A percentile compares a stretch with the other conserved stretches of the same genome.
Conservation (phyloP, 2,329 filamentous ascomycete genomes). For the Xenoacremonium recifei region DNA sequence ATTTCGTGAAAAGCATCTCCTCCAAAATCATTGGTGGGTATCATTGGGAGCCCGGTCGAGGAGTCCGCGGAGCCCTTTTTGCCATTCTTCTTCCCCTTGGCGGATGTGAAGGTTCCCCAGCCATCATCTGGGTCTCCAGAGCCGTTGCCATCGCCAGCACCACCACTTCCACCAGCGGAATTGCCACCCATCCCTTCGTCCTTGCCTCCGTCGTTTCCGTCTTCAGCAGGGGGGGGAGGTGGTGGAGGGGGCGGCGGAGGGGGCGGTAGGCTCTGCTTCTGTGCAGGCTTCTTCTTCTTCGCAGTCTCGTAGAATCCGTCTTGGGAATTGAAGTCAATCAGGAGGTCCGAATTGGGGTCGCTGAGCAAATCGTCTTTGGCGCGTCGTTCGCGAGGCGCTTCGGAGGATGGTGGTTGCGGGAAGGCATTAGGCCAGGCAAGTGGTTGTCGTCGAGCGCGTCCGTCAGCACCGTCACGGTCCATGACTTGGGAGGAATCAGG, state of each 20-base stretch:
- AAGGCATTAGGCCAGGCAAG: slow-evolving; percentile 18
- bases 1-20: slow-evolving; percentile 63
- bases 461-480: slow-evolving; percentile 32
- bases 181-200: slow-evolving; percentile 37
- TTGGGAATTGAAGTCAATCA: slow-evolving; percentile 57
- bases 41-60: slow-evolving; percentile 26
- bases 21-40: slow-evolving; percentile 40
- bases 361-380: slow-evolving; percentile 37
- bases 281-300: slow-evolving; percentile 56
- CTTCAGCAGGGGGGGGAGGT: slow-evolving; percentile 21
- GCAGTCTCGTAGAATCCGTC: slow-evolving; percentile 54
- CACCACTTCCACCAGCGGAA: slow-evolving; percentile 30
- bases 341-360: slow-evolving; percentile 43
- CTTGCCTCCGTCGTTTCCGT: slow-evolving; percentile 24
- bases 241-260: slow-evolving; percentile 22
- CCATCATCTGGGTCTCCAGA: slow-evolving; percentile 28
- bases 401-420: slow-evolving; percentile 19
- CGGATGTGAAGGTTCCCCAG: slow-evolving; percentile 25
- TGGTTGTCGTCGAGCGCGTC: slow-evolving; percentile 26
- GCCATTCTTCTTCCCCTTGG: slow-evolving; percentile 44
- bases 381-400: slow-evolving; percentile 19
- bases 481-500: slow-evolving; percentile 20
- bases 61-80: slow-evolving; percentile 22
- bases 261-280: slow-evolving; percentile 27
- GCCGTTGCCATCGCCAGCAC: slow-evolving; percentile 28